Evolutionary conservation across 331 rosid species (phyloP).

Genomic region (Telfairia occidentalis): DNA sequence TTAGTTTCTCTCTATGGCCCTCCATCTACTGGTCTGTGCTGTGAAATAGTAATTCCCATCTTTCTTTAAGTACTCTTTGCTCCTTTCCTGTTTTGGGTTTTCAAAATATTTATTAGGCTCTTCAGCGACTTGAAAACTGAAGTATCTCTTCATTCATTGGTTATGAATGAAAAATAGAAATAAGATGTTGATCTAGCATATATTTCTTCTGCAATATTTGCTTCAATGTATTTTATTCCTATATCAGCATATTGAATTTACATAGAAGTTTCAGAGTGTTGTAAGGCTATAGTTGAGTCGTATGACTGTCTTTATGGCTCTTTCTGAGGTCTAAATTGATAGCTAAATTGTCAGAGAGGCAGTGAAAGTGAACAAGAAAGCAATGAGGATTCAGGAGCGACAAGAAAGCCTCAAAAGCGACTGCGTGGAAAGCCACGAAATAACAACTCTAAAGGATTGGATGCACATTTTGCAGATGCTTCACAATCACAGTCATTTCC

Average conservation of each 20-base stretch:
- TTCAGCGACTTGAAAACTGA: neutral
- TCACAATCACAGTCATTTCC: slow-evolving; percentile 51
- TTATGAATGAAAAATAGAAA: neutral
- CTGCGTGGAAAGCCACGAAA: slow-evolving; percentile 36
- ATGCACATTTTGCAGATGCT: slow-evolving; percentile 46
- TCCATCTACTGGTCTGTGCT: neutral
- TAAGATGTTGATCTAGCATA: neutral
- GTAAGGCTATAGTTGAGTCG: neutral
- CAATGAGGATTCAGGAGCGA: slow-evolving; percentile 42
- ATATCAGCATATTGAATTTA: neutral
- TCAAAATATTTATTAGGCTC: neutral
- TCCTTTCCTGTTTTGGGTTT: neutral
- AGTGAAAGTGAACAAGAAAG: slow-evolving; percentile 80
- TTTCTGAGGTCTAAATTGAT: slow-evolving; percentile 20
- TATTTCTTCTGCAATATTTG: neutral
- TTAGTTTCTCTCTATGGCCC: neutral
- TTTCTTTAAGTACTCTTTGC: neutral
- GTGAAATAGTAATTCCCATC: neutral
- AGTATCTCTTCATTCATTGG: neutral
- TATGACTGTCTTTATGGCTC: neutral
- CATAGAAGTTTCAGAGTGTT: neutral
- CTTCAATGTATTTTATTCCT: neutral
- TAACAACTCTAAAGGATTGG: slow-evolving; percentile 38
- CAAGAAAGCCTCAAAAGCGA: slow-evolving; percentile 48
- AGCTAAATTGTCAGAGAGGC: slow-evolving; percentile 54